These are phyloP conservation scores for Calonectria naviculata DNA, from an alignment of 2,329 filamentous ascomycete species.

Conservation along the genomic window DNA sequence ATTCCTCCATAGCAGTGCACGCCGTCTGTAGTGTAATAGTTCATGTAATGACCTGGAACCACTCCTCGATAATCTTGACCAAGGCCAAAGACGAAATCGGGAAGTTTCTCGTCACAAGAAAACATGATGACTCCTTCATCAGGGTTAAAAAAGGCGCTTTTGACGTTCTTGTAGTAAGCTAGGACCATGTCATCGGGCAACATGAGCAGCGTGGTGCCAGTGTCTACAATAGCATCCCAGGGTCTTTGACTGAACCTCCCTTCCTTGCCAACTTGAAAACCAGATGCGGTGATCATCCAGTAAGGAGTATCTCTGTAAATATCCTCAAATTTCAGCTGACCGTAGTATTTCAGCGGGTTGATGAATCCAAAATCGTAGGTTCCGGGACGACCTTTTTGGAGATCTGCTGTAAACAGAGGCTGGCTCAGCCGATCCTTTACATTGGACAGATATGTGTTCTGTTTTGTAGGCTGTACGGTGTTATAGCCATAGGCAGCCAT, in stretches of 20 bases:
- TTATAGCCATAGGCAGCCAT: conserved; percentile 39
- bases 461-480: conserved; percentile 50
- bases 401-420: conserved; percentile 74
- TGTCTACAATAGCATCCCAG: conserved; percentile 62
- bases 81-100: conserved; percentile 64
- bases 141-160: neutral
- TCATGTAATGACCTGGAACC: neutral
- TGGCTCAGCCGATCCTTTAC: conserved; percentile 28
- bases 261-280: conserved; percentile 30
- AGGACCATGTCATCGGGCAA: neutral
- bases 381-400: conserved; percentile 67
- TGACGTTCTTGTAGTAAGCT: neutral
- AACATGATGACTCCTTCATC: conserved; percentile 42
- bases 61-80: conserved; percentile 50
- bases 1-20: conserved; percentile 72
- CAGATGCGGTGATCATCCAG: conserved; percentile 65
- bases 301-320: conserved; percentile 70
- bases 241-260: conserved; percentile 44
- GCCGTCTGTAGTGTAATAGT: neutral
- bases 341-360: conserved; percentile 71
- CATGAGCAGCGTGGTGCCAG: conserved; percentile 70
- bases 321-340: conserved; percentile 69
- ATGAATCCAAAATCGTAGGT: conserved; percentile 81
- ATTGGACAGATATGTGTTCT: conserved; percentile 56
- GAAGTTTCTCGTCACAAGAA: conserved; percentile 57